Base-by-base conservation (phyloP, 768 basidiomycete genomes). In the Hemileccinum impolitum region DNA sequence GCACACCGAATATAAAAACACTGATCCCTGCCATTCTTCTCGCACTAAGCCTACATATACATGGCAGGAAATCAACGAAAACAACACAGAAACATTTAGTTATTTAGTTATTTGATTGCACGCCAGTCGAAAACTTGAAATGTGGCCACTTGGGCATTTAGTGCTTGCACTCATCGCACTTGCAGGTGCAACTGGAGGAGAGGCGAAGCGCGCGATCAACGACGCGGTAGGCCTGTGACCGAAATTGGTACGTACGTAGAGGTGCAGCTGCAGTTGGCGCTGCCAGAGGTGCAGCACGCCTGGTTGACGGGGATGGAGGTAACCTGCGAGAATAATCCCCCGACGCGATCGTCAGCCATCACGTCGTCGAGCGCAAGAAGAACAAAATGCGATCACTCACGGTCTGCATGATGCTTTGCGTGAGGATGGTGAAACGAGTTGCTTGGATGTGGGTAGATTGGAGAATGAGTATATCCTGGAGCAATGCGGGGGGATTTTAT, bases 141-240 rank as follows among this genome's bases (percentile, higher is more conserved):
- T n/a, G n/a, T n/a, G n/a, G n/a, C n/a, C n/a, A n/a, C n/a, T n/a
- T n/a, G n/a, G n/a, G 26, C 15, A 10, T 30, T 30, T 15, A 30
- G 28, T 17, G n/a, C n/a, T 28, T 41, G 59, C 59, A 60, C 32
- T 48, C 52, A 25, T 43, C 15, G 35, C 59, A 61, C n/a, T 7
- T 32, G 55, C 51, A 60, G 18, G 23, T 30, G 28, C 55, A 60
- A 6, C 59, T 60, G 19, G 4, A 11, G 12, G 5, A 36, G 6
- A 23, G 21, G 14, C 18, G 12, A 14, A 21, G 12, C 18, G 1
- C 4, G 11, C 12, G 35, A 17, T 36, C 35, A 36, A 17, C 35
- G 25, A 19, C 1, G 15, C 18, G 17, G 43, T 23, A 7, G 14
- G 12, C 9, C 15, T n/a, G 32, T 7, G 19, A 15, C 25, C 12